Evolutionary conservation across 306 rosid species (phyloP).

Genomic region (Elaeagnus macrophylla): DNA sequence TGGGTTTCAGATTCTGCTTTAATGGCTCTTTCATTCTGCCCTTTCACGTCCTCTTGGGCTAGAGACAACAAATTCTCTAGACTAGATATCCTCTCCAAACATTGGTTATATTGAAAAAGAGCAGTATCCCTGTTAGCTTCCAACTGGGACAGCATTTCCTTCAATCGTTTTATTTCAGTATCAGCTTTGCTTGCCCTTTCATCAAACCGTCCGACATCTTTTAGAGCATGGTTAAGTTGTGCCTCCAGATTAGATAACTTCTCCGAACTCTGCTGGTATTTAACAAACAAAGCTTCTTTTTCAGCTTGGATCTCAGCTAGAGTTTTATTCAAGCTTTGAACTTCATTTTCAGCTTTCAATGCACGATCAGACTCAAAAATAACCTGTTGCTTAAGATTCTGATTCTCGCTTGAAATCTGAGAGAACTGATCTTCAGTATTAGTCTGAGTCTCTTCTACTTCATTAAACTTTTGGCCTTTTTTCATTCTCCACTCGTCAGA

Average conservation of each 20-base stretch:
- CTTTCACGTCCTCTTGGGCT: constrained; percentile 45
- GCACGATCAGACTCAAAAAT: constrained; percentile 41
- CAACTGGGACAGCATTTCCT: constrained; percentile 59
- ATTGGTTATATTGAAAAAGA: constrained; percentile 54
- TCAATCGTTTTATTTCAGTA: constrained; percentile 61
- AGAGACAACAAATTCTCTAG: constrained; percentile 44
- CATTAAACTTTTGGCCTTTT: constrained; percentile 13
- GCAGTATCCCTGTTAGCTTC: constrained; percentile 60
- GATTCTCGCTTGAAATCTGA: constrained; percentile 39
- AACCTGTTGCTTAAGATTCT: constrained; percentile 29
- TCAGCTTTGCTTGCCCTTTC: constrained; percentile 88
- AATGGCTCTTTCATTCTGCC: constrained; percentile 40
- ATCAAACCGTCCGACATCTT: constrained; percentile 56
- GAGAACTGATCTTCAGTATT: constrained; percentile 19
- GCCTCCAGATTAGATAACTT: constrained; percentile 55
- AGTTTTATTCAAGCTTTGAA: constrained; percentile 50
- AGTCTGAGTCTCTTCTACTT: constrained; percentile 16
- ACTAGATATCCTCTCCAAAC: constrained; percentile 60
- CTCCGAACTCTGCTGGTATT: constrained; percentile 62
- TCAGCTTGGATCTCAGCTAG: constrained; percentile 59
- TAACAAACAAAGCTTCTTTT: constrained; percentile 61
- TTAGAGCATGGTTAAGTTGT: constrained; percentile 45
- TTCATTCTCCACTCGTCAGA: constrained; percentile 18
- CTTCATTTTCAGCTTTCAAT: constrained; percentile 48
- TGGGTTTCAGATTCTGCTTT: constrained; percentile 62